Percentiles rank a stretch among this genome's conserved stretches.
Conservation (phyloP, 345 rosid genomes). For the Erodium maritimum region DNA sequence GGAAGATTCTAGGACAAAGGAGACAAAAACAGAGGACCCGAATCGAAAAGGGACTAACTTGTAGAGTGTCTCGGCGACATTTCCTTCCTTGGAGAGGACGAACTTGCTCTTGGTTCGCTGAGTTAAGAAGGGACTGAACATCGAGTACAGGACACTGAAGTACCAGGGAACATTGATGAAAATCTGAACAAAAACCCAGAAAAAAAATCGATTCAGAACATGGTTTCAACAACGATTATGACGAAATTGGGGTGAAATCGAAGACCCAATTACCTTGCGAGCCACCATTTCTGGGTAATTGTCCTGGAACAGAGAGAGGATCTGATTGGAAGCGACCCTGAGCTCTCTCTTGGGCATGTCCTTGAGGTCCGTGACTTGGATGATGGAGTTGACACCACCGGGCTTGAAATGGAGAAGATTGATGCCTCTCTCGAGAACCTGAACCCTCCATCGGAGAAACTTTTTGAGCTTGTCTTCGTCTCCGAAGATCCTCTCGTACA, state of each 20-base stretch:
- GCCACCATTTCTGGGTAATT: constrained; percentile 99
- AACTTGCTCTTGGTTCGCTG: constrained; percentile 97
- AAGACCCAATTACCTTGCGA: constrained; percentile 46
- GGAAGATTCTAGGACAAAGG: background rate
- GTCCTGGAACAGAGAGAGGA: constrained; percentile 85
- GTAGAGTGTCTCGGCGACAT: constrained; percentile 88
- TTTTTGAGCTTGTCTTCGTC: constrained; percentile 73
- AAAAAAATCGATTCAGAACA: background rate
- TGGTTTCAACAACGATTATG: background rate
- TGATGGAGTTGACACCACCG: constrained; percentile 83
- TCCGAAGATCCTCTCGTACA: constrained; percentile 82
- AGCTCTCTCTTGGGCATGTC: constrained; percentile 97
- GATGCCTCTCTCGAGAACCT: constrained; percentile 81
- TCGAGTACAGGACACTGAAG: constrained; percentile 70
- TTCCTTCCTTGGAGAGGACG: constrained; percentile 81
- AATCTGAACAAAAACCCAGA: constrained; percentile 41
- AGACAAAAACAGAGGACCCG: background rate
- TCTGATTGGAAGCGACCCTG: constrained; percentile 77
- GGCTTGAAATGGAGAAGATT: constrained; percentile 72
- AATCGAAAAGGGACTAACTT: constrained; percentile 35
- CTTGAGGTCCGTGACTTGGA: constrained; percentile 90
- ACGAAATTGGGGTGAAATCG: too few species aligned
- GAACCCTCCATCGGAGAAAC: constrained; percentile 90
- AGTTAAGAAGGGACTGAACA: constrained; percentile 88
- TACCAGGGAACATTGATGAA: constrained; percentile 98